Base-by-base conservation (phyloP, 768 basidiomycete genomes). In the Boletus edulis region DNA sequence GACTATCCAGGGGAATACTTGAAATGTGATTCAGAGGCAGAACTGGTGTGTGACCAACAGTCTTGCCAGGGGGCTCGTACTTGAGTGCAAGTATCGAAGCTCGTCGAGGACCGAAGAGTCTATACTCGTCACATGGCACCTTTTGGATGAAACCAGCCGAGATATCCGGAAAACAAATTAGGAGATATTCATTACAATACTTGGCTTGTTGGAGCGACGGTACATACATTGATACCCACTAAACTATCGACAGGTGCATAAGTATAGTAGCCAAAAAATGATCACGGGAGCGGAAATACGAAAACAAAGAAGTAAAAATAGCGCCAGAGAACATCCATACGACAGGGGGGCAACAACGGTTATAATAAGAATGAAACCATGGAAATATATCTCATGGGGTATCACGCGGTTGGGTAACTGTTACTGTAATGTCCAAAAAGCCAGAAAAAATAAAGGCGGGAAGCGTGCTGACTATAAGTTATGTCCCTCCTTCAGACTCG, bases 401-500 rank as follows among this genome's bases (percentile, higher is more conserved):
- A 72, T 69, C 70, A 50, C 57, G 14, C 48, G 38, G 53, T 37
- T 42, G 59, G 55, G 69, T 67, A 64, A 68, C 35, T 27, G 51
- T 67, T 48, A n/a, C 53, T 29, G 38, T 62, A n/a, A 55, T 29
- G 38, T 62, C 29, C 43, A 55, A 55, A 38, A 44, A 20, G 20
- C 20, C 20, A 20, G 20, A 20, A 20, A 20, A 20, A 20, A 27
- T 29, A 34, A 52, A 44, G 55, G 57, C 34, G 43, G 39, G 41
- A 58, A 12, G 15, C 27, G 34, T 22, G 40, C 35, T 5, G 27
- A 38, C 38, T 29, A 20, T 29, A 27, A 48, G 32, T 46, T 69
- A 72, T 50, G 63, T 24, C 41, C 49, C 68, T 63, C 60, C 76
- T 48, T 89, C 89, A 59, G 78, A 73, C 69, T 94, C 95, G 62